Percentiles rank a stretch among this genome's conserved stretches.
Evolutionary conservation across 805 yeast genomes (phyloP).

Genomic region (Starmera quercuum): DNA sequence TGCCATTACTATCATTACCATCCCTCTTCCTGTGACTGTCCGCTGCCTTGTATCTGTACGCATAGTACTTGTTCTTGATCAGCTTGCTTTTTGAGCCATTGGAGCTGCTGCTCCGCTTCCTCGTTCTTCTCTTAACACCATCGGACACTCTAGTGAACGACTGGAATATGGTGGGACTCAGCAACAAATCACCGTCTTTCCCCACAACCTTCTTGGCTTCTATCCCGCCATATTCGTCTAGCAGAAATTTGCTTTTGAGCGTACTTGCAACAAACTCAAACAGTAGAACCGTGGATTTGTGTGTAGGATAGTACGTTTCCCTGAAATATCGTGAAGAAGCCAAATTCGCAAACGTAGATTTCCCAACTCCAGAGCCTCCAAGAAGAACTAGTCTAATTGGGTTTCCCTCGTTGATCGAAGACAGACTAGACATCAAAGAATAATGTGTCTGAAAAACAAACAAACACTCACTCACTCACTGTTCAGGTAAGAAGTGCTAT

Average conservation of each 20-base stretch:
- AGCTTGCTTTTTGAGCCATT: slow-evolving; percentile 7
- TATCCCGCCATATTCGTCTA: slow-evolving; percentile 40
- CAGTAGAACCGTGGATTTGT: slow-evolving; percentile 49
- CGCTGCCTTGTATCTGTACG: slow-evolving; percentile 7
- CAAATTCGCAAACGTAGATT: slow-evolving; percentile 47
- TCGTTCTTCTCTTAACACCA: slow-evolving; percentile 6
- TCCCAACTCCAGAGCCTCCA: slow-evolving; percentile 55
- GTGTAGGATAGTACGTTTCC: slow-evolving; percentile 73
- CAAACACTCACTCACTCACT: too few relatives aligned
- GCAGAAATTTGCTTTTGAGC: slow-evolving; percentile 29
- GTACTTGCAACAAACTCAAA: slow-evolving; percentile 44
- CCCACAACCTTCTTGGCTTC: slow-evolving; percentile 29
- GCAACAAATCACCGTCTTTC: slow-evolving; percentile 18
- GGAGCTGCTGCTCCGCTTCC: slow-evolving; percentile 6
- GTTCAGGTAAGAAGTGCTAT: too few relatives aligned
- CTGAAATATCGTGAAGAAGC: slow-evolving; percentile 40
- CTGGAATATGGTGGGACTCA: slow-evolving; percentile 32
- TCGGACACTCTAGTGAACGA: slow-evolving; percentile 15
- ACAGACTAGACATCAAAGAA: too few relatives aligned
- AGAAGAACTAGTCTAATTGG: slow-evolving; percentile 54
- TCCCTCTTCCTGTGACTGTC: background rate
- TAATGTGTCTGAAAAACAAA: too few relatives aligned
- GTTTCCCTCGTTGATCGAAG: slow-evolving; percentile 10
- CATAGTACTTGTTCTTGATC: slow-evolving; percentile 12
- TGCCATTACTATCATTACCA: slow-evolving; percentile 1